These are phyloP conservation scores for Ormosia semicastrata DNA, from an alignment of 306 rosid species.

Conservation along the genomic window DNA sequence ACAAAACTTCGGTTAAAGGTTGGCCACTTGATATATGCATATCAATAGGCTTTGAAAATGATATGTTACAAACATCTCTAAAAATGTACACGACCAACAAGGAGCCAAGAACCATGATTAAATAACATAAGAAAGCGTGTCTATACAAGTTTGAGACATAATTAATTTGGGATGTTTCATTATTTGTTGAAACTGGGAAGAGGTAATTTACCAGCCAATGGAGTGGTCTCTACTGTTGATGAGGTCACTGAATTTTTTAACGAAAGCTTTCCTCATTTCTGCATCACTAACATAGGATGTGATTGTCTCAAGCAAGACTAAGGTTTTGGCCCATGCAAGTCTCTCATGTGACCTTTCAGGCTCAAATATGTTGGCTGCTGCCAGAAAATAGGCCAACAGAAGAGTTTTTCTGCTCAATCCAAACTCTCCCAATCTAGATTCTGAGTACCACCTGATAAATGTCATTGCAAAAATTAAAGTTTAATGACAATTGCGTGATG, in stretches of 20 bases:
- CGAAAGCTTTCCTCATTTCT: conserved; percentile 45
- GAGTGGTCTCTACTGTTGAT: conserved; percentile 24
- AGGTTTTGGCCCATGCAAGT: conserved; percentile 77
- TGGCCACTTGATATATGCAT: background rate
- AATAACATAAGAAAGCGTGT: background rate
- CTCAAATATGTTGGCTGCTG: conserved; percentile 72
- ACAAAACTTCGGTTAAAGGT: conserved; percentile 20
- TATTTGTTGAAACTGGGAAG: background rate
- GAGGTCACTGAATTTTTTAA: conserved; percentile 38
- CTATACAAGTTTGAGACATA: background rate
- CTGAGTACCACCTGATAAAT: conserved; percentile 69
- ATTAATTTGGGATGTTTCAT: background rate
- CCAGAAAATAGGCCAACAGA: conserved; percentile 67
- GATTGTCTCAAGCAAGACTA: conserved; percentile 50
- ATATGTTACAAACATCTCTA: background rate
- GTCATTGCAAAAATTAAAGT: background rate
- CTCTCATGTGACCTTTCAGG: conserved; percentile 70
- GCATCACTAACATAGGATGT: conserved; percentile 39
- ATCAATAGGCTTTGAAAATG: background rate
- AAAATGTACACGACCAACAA: background rate
- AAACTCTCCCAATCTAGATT: conserved; percentile 54
- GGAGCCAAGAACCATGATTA: background rate
- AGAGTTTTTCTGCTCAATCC: conserved; percentile 64
- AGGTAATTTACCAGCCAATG: conserved; percentile 31
- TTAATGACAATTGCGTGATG: background rate